phyloP scores from a whole-genome alignment of 352 stramenopile genomes.

The Thraustotheca clavata region DNA sequence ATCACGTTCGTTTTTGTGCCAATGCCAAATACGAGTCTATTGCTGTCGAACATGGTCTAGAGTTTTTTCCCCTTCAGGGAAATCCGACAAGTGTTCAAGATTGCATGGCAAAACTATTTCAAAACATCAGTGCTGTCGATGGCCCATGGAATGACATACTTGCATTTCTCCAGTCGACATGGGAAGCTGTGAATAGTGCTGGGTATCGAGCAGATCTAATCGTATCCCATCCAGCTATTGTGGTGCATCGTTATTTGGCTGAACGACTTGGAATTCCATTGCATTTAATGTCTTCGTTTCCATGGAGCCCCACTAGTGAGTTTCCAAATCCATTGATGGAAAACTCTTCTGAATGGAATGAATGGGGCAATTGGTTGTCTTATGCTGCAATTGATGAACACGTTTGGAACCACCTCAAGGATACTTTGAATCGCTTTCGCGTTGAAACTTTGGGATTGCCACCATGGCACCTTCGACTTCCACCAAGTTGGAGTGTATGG shows the following conservation, averaged over 20 bases:
- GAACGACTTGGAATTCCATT: slow-evolving; percentile 65
- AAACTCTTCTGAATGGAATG: slow-evolving; percentile 20
- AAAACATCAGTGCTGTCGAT: slow-evolving; percentile 40
- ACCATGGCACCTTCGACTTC: slow-evolving; percentile 29
- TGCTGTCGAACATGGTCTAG: slow-evolving; percentile 46
- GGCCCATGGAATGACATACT: slow-evolving; percentile 1
- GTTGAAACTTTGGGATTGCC: slow-evolving; percentile 36
- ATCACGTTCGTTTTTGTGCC: slow-evolving; percentile 86
- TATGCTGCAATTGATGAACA: slow-evolving; percentile 49
- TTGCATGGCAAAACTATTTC: slow-evolving; percentile 48
- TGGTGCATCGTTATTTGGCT: slow-evolving; percentile 52
- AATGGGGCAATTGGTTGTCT: slow-evolving; percentile 33
- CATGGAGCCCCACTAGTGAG: slow-evolving; percentile 42
- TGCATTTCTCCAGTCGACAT: slow-evolving; percentile 1
- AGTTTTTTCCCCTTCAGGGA: slow-evolving; percentile 63
- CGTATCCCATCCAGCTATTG: slow-evolving; percentile 50
- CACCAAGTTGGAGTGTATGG: slow-evolving; percentile 36
- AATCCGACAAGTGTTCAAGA: slow-evolving; percentile 34
- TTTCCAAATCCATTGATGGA: slow-evolving; percentile 46
- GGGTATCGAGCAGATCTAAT: slow-evolving; percentile 63
- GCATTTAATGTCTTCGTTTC: slow-evolving; percentile 50
- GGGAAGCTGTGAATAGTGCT: slow-evolving; percentile 21
- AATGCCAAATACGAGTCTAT: slow-evolving; percentile 62
- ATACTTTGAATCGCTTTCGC: slow-evolving; percentile 53
- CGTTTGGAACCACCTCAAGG: slow-evolving; percentile 36